These are phyloP conservation scores for Pyrrhoderma lamaoense DNA, from an alignment of 1,284 basidiomycete genomes.

Conservation along the genomic window DNA sequence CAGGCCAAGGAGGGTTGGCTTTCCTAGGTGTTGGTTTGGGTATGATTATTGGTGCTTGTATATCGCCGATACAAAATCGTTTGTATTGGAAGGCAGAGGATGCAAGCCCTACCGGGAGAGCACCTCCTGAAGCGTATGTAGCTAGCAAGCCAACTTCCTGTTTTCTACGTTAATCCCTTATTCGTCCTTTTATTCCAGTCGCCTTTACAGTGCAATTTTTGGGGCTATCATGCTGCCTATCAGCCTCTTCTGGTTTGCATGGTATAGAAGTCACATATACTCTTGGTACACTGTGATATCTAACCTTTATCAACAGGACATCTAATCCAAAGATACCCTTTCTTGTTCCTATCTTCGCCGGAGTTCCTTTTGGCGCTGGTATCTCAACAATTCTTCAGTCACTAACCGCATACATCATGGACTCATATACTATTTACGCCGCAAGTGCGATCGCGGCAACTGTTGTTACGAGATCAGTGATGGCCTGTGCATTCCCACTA, in stretches of 20 bases:
- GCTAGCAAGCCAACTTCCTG: neutral
- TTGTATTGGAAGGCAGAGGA: conserved; percentile 49
- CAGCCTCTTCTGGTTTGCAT: conserved; percentile 59
- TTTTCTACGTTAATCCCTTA: neutral
- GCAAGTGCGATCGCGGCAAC: conserved; percentile 65
- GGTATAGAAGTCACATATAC: too few relatives aligned
- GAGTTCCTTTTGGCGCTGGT: conserved; percentile 56
- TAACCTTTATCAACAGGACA: conserved; percentile 36
- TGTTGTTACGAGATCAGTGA: conserved; percentile 56
- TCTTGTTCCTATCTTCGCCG: conserved; percentile 56
- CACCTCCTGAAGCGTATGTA: conserved; percentile 54
- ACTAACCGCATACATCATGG: conserved; percentile 59
- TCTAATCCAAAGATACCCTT: conserved; percentile 48
- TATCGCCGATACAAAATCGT: conserved; percentile 49
- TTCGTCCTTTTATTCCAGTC: conserved; percentile 31
- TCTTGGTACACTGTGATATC: conserved; percentile 4
- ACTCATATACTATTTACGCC: conserved; percentile 54
- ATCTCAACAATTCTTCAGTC: conserved; percentile 54
- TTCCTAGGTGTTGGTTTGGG: conserved; percentile 63
- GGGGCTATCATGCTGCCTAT: conserved; percentile 49
- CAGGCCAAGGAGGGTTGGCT: conserved; percentile 53
- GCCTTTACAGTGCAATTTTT: conserved; percentile 50
- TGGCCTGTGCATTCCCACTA: conserved; percentile 59
- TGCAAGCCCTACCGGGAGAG: conserved; percentile 41
- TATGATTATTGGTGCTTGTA: conserved; percentile 39